These are phyloP conservation scores for Cercophora sp. DNA, from an alignment of 495 filamentous ascomycete genomes.

Conservation along the genomic window DNA sequence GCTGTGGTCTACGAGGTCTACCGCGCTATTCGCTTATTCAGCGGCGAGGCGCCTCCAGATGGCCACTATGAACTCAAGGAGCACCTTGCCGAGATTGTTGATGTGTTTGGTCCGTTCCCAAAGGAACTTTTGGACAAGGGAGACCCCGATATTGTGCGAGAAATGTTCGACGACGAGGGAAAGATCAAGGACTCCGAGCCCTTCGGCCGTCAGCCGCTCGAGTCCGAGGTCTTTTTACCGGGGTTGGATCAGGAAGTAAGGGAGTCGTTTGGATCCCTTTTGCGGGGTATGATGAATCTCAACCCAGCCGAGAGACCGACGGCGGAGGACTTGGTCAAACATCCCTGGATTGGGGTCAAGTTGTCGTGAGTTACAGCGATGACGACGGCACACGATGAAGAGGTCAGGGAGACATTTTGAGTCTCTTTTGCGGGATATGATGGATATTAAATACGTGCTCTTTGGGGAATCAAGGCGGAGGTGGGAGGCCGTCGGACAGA, in stretches of 20 bases:
- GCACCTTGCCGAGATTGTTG: slow-evolving; percentile 24
- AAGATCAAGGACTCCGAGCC: not conserved
- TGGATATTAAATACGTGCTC: no score
- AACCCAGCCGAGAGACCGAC: slow-evolving; percentile 8
- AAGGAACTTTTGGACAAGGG: slow-evolving; percentile 20
- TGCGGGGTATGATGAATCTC: slow-evolving; percentile 11
- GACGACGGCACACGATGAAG: no score
- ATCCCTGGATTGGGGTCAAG: slow-evolving; percentile 11
- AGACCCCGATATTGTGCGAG: slow-evolving; percentile 14
- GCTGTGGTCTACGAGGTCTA: slow-evolving; percentile 19
- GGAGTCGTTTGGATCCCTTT: slow-evolving; percentile 4
- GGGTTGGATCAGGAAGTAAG: slow-evolving; percentile 1
- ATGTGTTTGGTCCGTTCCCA: slow-evolving; percentile 22
- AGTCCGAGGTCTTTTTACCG: not conserved
- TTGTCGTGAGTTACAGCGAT: no score
- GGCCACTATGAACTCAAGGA: slow-evolving; percentile 15
- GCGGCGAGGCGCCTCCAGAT: not conserved
- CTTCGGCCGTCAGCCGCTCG: not conserved
- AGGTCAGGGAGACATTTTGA: no score
- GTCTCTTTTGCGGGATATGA: no score
- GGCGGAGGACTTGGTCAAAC: slow-evolving; percentile 1
- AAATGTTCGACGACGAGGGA: slow-evolving; percentile 10
- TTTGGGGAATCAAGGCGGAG: no score
- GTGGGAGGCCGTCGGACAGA: no score
- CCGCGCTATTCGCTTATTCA: slow-evolving; percentile 11